A percentile compares a stretch with the other conserved stretches of the same genome.
These are phyloP conservation scores for Fremontodendron californicum DNA, from an alignment of 345 rosid genomes.

Conservation along the genomic window DNA sequence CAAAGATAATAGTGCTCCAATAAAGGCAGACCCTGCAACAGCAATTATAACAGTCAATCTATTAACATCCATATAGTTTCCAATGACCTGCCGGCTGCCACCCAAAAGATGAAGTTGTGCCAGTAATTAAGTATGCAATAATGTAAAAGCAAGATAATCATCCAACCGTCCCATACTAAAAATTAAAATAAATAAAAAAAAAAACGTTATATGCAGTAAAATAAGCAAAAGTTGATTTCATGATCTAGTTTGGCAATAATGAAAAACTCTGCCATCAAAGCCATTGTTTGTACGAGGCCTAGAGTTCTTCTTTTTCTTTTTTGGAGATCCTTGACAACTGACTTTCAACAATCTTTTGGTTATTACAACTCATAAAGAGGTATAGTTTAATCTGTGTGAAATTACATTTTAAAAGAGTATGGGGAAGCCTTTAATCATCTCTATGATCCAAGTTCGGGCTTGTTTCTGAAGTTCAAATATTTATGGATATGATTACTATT, in stretches of 20 bases:
- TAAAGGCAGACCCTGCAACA: conserved; percentile 19
- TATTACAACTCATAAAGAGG: background rate
- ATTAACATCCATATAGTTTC: background rate
- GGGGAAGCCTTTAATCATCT: too few relatives aligned
- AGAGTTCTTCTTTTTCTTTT: too few relatives aligned
- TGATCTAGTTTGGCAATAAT: background rate
- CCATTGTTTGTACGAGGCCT: too few relatives aligned
- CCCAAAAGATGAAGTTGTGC: background rate
- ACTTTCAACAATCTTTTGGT: too few relatives aligned
- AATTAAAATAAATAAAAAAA: background rate
- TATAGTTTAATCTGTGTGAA: background rate
- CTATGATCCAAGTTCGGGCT: too few relatives aligned
- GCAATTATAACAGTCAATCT: conserved; percentile 18
- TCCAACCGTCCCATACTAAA: background rate
- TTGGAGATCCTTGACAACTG: too few relatives aligned
- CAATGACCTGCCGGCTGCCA: conserved; percentile 32
- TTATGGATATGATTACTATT: too few relatives aligned
- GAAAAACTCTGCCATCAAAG: too few relatives aligned
- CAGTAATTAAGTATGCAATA: background rate
- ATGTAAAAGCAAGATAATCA: conserved; percentile 6
- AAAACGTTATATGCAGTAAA: too few relatives aligned
- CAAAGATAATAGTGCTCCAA: conserved; percentile 26
- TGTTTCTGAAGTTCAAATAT: too few relatives aligned
- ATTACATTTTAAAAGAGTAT: too few relatives aligned
- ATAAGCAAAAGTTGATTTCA: too few relatives aligned